Evolutionary conservation across 108 stramenopile genomes (phyloP).

Genomic region (Aureococcus anophagefferens): DNA sequence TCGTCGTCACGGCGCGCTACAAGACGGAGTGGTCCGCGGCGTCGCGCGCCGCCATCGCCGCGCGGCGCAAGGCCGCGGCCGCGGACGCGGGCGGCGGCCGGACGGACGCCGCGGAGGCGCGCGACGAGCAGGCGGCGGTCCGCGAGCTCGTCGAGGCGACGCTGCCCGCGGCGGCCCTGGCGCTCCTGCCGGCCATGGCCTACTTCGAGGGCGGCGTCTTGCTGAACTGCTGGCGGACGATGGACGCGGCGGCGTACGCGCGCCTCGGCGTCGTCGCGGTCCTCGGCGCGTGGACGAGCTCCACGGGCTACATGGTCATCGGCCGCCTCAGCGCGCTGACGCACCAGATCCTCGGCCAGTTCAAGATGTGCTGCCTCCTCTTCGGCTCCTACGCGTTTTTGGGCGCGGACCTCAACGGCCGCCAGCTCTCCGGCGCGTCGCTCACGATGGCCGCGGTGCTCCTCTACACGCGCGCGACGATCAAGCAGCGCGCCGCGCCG

Average conservation of each 20-base stretch:
- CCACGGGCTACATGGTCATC: not conserved
- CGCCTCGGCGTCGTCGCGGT: too few species aligned
- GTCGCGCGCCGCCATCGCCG: not conserved
- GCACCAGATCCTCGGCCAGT: constrained; percentile 1
- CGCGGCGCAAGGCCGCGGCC: too few species aligned
- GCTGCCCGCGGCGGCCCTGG: not conserved
- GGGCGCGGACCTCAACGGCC: not conserved
- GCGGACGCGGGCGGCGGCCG: too few species aligned
- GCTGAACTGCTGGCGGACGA: too few species aligned
- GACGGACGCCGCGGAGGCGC: too few species aligned
- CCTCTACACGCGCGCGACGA: not conserved
- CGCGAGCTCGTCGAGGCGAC: not conserved
- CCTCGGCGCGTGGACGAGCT: too few species aligned
- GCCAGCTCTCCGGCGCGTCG: not conserved
- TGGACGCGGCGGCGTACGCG: too few species aligned
- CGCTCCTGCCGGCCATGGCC: not conserved
- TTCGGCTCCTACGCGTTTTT: not conserved
- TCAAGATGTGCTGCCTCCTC: not conserved
- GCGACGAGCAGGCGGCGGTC: not conserved
- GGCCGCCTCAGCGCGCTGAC: not conserved
- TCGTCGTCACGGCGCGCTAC: not conserved
- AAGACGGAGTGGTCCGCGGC: not conserved
- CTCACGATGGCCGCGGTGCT: not conserved
- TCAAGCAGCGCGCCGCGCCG: not conserved
- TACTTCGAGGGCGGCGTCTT: not conserved